Evolutionary conservation across 495 filamentous ascomycete species (phyloP).

Genomic region (Talaromyces adpressus): DNA sequence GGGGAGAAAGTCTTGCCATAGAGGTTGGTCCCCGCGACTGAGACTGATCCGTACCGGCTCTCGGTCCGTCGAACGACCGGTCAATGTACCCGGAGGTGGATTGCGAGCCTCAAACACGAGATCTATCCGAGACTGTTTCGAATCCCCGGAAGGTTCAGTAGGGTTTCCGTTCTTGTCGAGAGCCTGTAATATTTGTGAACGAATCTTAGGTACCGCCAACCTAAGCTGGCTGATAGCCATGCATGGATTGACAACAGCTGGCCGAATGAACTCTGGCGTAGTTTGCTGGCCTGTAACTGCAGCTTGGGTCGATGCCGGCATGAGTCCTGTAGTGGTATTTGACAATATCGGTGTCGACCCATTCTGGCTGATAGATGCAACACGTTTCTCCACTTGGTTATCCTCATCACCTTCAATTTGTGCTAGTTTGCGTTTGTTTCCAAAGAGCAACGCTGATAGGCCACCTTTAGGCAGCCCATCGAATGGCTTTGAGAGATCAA

Average conservation of each 20-base stretch:
- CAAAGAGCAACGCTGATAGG: slow-evolving; percentile 73
- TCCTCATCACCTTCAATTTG: slow-evolving; percentile 62
- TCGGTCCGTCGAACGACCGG: slow-evolving; percentile 50
- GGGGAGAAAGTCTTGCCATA: slow-evolving; percentile 94
- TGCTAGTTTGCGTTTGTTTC: slow-evolving; percentile 83
- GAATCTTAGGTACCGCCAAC: slow-evolving; percentile 81
- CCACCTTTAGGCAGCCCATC: slow-evolving; percentile 91
- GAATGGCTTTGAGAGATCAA: slow-evolving; percentile 91
- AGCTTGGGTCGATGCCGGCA: slow-evolving; percentile 53
- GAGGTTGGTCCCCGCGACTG: slow-evolving; percentile 68
- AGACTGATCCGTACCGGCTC: slow-evolving; percentile 80
- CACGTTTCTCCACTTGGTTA: slow-evolving; percentile 55
- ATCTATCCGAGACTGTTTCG: slow-evolving; percentile 53
- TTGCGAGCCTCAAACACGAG: slow-evolving; percentile 70
- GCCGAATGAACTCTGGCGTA: slow-evolving; percentile 80
- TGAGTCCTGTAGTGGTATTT: slow-evolving; percentile 69
- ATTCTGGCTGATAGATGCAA: slow-evolving; percentile 45
- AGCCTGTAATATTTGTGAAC: slow-evolving; percentile 63
- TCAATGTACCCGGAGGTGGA: slow-evolving; percentile 49
- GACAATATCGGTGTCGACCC: slow-evolving; percentile 68
- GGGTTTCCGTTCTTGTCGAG: slow-evolving; percentile 39
- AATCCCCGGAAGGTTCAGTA: slow-evolving; percentile 46
- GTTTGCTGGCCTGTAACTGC: slow-evolving; percentile 53
- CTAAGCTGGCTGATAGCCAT: slow-evolving; percentile 79
- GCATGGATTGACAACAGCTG: slow-evolving; percentile 75